Percentiles rank a stretch among this genome's conserved stretches.
phyloP scores from a whole-genome alignment of 331 rosid species.

The Rhamnella rubrinervis region DNA sequence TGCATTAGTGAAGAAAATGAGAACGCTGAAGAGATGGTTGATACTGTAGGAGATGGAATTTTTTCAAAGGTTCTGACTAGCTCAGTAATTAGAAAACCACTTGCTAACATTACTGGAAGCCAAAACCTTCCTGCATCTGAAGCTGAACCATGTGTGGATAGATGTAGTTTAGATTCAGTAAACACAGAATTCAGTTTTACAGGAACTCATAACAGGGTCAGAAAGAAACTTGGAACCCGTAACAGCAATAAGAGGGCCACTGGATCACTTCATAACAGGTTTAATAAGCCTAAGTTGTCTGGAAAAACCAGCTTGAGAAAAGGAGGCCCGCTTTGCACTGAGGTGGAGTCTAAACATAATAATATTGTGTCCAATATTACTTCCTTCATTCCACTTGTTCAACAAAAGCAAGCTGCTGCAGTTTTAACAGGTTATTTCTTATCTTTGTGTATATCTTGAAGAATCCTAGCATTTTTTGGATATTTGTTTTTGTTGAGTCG shows the following conservation, averaged over 20 bases:
- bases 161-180: conserved; percentile 52
- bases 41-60: conserved; percentile 37
- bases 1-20: conserved; percentile 87
- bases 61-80: conserved; percentile 29
- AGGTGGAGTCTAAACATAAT: conserved; percentile 41
- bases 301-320: conserved; percentile 47
- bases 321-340: conserved; percentile 40
- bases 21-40: conserved; percentile 57
- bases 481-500: not conserved
- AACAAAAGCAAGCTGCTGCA: conserved; percentile 82
- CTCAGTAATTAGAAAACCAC: conserved; percentile 54
- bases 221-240: conserved; percentile 48
- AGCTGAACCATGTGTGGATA: conserved; percentile 39
- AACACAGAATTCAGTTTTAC: conserved; percentile 45
- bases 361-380: conserved; percentile 72
- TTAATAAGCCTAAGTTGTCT: conserved; percentile 57
- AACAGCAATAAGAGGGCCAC: conserved; percentile 44
- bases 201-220: conserved; percentile 45
- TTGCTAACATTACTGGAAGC: conserved; percentile 47
- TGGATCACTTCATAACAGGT: conserved; percentile 44
- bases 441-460: not conserved
- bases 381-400: conserved; percentile 93
- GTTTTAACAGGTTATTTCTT: conserved; percentile 56
- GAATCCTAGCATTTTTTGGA: not conserved
- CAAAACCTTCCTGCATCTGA: conserved; percentile 42